phyloP scores from a whole-genome alignment of 768 basidiomycete genomes.

The Boletus pseudopeckii region DNA sequence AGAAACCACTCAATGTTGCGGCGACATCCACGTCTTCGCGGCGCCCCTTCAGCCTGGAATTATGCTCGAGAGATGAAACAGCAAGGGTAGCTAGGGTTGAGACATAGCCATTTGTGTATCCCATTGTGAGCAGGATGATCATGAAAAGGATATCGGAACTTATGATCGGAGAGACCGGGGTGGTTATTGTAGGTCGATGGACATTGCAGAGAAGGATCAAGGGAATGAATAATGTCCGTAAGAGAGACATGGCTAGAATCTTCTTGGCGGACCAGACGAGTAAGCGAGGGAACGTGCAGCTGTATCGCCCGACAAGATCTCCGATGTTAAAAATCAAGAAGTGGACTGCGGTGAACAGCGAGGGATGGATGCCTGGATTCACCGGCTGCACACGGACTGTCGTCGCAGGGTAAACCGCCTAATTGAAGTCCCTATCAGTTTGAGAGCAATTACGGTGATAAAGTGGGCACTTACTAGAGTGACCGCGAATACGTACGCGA shows the following conservation, averaged over 20 bases:
- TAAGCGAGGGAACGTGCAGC: constrained; percentile 62
- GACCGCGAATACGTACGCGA: constrained; percentile 71
- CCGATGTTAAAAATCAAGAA: constrained; percentile 75
- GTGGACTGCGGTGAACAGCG: constrained; percentile 78
- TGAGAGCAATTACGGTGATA: background rate
- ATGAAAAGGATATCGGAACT: constrained; percentile 77
- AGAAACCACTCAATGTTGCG: constrained; percentile 78
- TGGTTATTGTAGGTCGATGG: constrained; percentile 39
- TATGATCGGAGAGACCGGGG: constrained; percentile 44
- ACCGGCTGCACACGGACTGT: constrained; percentile 73
- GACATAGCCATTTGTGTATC: constrained; percentile 79
- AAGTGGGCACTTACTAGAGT: constrained; percentile 60
- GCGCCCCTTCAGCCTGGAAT: constrained; percentile 63
- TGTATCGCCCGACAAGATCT: constrained; percentile 66
- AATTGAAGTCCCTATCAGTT: constrained; percentile 3
- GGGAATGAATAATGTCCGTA: constrained; percentile 80
- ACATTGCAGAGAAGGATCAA: constrained; percentile 89
- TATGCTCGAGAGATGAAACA: constrained; percentile 77
- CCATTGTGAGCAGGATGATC: constrained; percentile 67
- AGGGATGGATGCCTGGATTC: constrained; percentile 63
- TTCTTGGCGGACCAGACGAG: constrained; percentile 66
- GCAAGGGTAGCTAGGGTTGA: constrained; percentile 79
- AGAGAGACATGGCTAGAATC: constrained; percentile 59
- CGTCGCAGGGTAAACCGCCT: constrained; percentile 88
- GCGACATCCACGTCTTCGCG: constrained; percentile 82